Base-by-base conservation (phyloP, 768 basidiomycete genomes). In the Mycena vitilis region DNA sequence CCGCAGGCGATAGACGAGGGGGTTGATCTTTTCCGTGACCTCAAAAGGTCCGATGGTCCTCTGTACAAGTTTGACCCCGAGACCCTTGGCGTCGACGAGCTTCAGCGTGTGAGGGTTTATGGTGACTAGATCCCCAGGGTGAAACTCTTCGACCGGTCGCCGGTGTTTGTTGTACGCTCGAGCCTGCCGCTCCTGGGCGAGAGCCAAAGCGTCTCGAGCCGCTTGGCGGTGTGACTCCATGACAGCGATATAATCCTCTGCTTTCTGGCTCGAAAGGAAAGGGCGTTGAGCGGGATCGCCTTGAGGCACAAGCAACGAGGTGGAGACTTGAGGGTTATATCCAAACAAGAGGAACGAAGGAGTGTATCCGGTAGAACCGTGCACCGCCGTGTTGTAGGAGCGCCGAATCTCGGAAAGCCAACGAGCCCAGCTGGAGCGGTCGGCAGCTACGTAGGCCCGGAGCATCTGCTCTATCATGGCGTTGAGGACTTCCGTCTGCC, bases 201-300 rank as follows among this genome's bases (percentile, higher is more conserved):
- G n/a, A n/a, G n/a, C n/a, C n/a, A 75, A 4, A 68, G 76, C 71
- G 38, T 77, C 76, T 15, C 71, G 44, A 2, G 73, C 71, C 2
- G 38, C 8, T 18, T 30, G 7, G 2, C 51, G 23, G 34, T 52
- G 51, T 2, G 11, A 34, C 11, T 52, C 30, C 25, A 52, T 30
- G 5, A 52, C 51, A 4, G 51, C 25, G 51, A 52, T 52, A 30
- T 52, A 52, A 18, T 52, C 51, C 12, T 52, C 51, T 2, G 51
- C 51, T 18, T 52, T 52, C 12, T 52, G 51, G 16, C 51, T 52
- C 2, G 30, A 2, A 9, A 52, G 25, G 30, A 52, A 52, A 2
- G 25, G 51, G 12, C 30, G 6, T 3, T 34, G 23, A 15, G 30
- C 51, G 2, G 51, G 51, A 13, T 52, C 51, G 5, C 2, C 10